Evolutionary conservation across 2,329 filamentous ascomycete species (phyloP), one percentile per base, ranked within the genome.

Genomic region (Pseudogymnoascus sp.): DNA sequence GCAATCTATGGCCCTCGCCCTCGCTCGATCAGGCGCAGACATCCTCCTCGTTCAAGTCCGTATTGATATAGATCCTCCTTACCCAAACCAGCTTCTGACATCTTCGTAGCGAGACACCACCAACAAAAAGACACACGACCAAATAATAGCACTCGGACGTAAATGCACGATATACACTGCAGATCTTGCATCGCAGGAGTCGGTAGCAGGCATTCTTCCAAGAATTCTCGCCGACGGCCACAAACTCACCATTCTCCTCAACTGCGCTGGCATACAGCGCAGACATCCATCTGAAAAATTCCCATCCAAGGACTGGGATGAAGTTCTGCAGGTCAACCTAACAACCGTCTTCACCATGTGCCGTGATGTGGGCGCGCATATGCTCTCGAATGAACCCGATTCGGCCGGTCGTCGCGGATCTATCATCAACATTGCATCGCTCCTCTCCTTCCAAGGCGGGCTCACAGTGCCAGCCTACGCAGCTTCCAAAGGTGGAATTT

Each of bases 381-480:
- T 95, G 85, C 85, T 95, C 33, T 46, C 41, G 41, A 26, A n/a
- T n/a, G 41, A 46, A 26, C 83, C 87, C 12, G 72, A 76, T 5
- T 76, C 78, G 0, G 79, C 78, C 0, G 16, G 70, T 69, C 81
- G 86, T 41, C 78, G 82, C 65, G 89, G 89, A 24, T 82, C 81
- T 71, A 88, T 96, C 77, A 88, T 96, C 79, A 96, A 95, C 77
- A 84, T 93, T 61, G 91, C 87, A 10, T 89, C 85, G 4, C 82
- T 96, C 50, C 82, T 96, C 41, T 86, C 85, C 56, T 93, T 93
- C 81, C 90, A 96, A 72, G 91, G 91, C 62, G 91, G 91, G 0
- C 80, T 96, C 68, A 95, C 88, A 0, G 90, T 96, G 1, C 91
- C 91, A 0, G 91, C 91, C 1, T 96, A 96, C 72, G 89, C 91